Conservation (phyloP, 169 alveolate species). For the Cyclospora cayetanensis region DNA sequence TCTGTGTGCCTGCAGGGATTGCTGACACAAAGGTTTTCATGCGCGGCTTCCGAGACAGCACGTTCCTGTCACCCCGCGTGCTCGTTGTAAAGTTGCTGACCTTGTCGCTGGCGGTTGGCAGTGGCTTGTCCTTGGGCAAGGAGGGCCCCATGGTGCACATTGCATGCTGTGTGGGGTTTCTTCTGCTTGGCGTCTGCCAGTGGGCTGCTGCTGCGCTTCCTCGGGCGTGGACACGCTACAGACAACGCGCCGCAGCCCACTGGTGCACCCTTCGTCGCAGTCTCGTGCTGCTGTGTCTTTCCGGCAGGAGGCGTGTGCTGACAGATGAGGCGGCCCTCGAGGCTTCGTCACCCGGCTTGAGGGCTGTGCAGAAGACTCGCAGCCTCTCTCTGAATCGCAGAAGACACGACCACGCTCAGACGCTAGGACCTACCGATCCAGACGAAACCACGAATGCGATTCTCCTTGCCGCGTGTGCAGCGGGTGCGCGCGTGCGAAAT, state of each 20-base stretch:
- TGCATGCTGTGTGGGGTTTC: constrained; percentile 75
- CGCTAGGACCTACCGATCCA: not conserved
- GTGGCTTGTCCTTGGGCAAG: constrained; percentile 81
- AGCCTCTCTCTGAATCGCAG: too few species aligned
- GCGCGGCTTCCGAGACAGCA: constrained; percentile 62
- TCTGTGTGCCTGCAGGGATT: constrained; percentile 66
- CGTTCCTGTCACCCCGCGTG: constrained; percentile 56
- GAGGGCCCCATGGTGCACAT: constrained; percentile 88
- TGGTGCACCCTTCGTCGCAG: not conserved
- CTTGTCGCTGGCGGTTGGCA: constrained; percentile 80
- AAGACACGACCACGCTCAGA: not conserved
- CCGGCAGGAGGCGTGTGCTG: too few species aligned
- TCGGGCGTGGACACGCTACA: not conserved
- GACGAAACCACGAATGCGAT: constrained; percentile 17
- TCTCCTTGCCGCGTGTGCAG: constrained; percentile 17
- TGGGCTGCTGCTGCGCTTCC: constrained; percentile 14
- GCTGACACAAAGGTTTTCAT: constrained; percentile 73
- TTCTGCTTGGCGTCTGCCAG: constrained; percentile 3
- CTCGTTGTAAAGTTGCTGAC: constrained; percentile 75
- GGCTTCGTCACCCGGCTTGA: too few species aligned
- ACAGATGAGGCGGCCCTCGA: too few species aligned
- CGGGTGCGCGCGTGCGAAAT: not conserved
- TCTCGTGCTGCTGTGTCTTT: too few species aligned
- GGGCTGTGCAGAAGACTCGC: too few species aligned
- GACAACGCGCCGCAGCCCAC: not conserved